phyloP scores from a whole-genome alignment of 768 basidiomycete species.

The Dendrothele bispora region DNA sequence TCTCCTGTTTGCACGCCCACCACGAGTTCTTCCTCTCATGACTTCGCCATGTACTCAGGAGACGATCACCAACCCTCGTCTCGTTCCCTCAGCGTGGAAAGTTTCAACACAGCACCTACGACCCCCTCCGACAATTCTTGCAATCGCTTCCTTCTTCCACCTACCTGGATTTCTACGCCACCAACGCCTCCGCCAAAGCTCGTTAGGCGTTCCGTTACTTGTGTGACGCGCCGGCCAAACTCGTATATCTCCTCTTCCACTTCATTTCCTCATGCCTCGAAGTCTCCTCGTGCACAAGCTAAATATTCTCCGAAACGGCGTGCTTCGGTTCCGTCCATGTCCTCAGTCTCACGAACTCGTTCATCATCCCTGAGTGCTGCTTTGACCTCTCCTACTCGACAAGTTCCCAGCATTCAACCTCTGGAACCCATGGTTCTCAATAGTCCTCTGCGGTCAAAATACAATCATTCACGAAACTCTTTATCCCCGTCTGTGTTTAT shows the following conservation, averaged over 20 bases:
- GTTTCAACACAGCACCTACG: slow-evolving; percentile 18
- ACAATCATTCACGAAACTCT: background rate
- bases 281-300: slow-evolving; percentile 29
- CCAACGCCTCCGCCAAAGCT: slow-evolving; percentile 53
- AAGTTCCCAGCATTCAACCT: too few relatives aligned
- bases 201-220: slow-evolving; percentile 36
- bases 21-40: slow-evolving; percentile 28
- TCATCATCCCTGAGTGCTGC: too few relatives aligned
- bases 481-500: background rate
- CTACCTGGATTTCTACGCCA: slow-evolving; percentile 59
- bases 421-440: too few relatives aligned
- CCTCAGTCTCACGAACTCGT: too few relatives aligned
- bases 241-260: slow-evolving; percentile 37
- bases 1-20: slow-evolving; percentile 59
- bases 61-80: slow-evolving; percentile 2
- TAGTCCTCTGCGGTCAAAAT: background rate
- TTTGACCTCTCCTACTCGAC: too few relatives aligned
- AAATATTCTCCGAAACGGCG: slow-evolving; percentile 33
- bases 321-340: slow-evolving; percentile 42
- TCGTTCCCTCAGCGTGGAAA: slow-evolving; percentile 9
- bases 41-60: slow-evolving; percentile 14
- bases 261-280: slow-evolving; percentile 46
- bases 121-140: slow-evolving; percentile 16
- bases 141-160: slow-evolving; percentile 25
- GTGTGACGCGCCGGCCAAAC: slow-evolving; percentile 28